These are phyloP conservation scores for Beauveria scarabaeidicola DNA, from an alignment of 2,329 filamentous ascomycete genomes.

Conservation along the genomic window DNA sequence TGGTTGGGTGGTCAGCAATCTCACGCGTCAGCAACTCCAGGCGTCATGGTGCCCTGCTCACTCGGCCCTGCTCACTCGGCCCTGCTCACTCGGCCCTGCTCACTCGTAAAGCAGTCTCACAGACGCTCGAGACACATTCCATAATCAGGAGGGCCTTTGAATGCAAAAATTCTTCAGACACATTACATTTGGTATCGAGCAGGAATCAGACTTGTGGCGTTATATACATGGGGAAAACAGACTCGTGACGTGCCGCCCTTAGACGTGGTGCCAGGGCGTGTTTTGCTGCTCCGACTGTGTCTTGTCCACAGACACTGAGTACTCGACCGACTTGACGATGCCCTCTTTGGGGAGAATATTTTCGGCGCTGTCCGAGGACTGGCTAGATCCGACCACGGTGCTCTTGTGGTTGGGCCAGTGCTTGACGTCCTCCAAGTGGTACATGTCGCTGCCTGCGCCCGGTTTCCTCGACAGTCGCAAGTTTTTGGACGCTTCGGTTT, in stretches of 20 bases:
- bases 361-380: slow-evolving; percentile 28
- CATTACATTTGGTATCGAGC: background rate
- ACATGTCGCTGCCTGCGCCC: slow-evolving; percentile 21
- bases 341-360: slow-evolving; percentile 27
- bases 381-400: slow-evolving; percentile 20
- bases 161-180: too few species aligned
- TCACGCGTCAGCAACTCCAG: background rate
- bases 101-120: background rate
- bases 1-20: slow-evolving; percentile 1
- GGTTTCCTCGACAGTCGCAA: slow-evolving; percentile 7
- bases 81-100: too few species aligned
- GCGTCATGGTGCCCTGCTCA: background rate
- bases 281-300: background rate
- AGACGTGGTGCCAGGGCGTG: slow-evolving; percentile 6
- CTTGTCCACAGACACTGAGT: slow-evolving; percentile 30
- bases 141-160: background rate
- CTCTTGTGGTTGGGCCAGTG: slow-evolving; percentile 21
- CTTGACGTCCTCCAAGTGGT: slow-evolving; percentile 30
- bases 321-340: slow-evolving; percentile 35
- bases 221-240: background rate
- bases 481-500: slow-evolving; percentile 14
- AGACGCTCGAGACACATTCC: background rate
- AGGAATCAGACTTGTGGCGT: background rate
- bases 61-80: too few species aligned
- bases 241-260: background rate